phyloP scores from a whole-genome alignment of 352 stramenopile species.

The Pythium dissotocum region DNA sequence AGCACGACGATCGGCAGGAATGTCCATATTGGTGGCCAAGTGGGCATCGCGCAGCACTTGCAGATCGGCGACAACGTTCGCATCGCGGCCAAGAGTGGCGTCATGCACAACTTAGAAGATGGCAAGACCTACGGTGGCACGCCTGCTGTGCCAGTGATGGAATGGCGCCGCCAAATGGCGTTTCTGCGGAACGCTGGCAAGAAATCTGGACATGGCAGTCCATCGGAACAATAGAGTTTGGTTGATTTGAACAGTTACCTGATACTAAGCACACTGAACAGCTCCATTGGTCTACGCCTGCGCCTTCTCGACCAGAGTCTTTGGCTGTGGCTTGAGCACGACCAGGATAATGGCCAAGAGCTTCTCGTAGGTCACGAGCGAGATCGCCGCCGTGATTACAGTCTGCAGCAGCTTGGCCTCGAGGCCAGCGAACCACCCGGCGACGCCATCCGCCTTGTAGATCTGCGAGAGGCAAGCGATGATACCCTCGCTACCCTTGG shows the following conservation, averaged over 20 bases:
- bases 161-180: conserved; percentile 74
- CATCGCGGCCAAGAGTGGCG: conserved; percentile 85
- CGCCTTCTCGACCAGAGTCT: conserved; percentile 40
- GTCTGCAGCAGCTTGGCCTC: conserved; percentile 94
- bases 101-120: conserved; percentile 70
- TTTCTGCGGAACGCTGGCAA: conserved; percentile 49
- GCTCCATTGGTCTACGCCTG: conserved; percentile 28
- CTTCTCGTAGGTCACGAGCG: conserved; percentile 94
- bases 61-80: conserved; percentile 79
- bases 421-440: conserved; percentile 89
- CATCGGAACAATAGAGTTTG: conserved; percentile 1
- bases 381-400: conserved; percentile 92
- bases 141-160: conserved; percentile 76
- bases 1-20: conserved; percentile 78
- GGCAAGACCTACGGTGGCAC: conserved; percentile 65
- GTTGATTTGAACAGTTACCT: neutral
- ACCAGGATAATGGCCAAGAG: conserved; percentile 66
- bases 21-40: conserved; percentile 80
- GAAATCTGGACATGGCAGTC: conserved; percentile 25
- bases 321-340: conserved; percentile 45
- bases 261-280: neutral
- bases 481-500: conserved; percentile 18
- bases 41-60: conserved; percentile 82
- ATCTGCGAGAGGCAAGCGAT: conserved; percentile 56
- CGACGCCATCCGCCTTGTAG: conserved; percentile 70